Percentiles rank a stretch among this genome's conserved stretches.
phyloP scores from a whole-genome alignment of 1,284 basidiomycete species.

The Ganoderma sinense region DNA sequence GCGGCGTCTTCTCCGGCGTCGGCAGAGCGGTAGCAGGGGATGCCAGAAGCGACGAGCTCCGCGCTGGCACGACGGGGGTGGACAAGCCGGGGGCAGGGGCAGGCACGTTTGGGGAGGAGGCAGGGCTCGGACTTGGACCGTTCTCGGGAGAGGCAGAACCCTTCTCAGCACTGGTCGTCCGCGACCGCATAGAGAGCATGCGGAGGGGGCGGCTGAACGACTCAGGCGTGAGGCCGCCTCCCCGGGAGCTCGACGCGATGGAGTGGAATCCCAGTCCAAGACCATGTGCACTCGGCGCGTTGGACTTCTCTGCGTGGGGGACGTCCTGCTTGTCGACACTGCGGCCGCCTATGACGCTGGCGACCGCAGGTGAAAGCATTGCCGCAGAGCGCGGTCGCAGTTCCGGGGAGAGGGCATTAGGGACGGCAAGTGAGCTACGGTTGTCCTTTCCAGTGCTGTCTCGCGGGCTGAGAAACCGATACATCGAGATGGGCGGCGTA shows the following conservation, averaged over 20 bases:
- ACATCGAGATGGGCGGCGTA: constrained; percentile 2
- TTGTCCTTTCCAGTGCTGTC: not conserved
- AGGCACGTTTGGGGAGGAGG: not conserved
- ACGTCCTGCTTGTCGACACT: not conserved
- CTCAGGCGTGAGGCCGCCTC: not conserved
- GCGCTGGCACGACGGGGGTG: not conserved
- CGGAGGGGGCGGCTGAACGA: not conserved
- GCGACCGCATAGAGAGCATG: not conserved
- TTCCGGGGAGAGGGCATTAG: not conserved
- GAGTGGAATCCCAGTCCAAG: not conserved
- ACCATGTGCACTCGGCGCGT: not conserved
- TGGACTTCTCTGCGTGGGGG: not conserved
- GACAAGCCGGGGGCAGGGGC: not conserved
- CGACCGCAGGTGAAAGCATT: not conserved
- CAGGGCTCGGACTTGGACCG: not conserved
- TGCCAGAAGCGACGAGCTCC: not conserved
- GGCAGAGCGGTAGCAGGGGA: not conserved
- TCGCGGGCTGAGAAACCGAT: not conserved
- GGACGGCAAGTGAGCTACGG: not conserved
- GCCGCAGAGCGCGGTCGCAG: not conserved
- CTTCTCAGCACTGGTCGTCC: not conserved
- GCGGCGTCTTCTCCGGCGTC: constrained; percentile 2
- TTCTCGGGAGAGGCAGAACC: not conserved
- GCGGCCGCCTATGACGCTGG: not conserved
- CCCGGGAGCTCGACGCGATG: not conserved